Conservation (phyloP, 257 asterid species). For the Rubia yunnanensis region DNA sequence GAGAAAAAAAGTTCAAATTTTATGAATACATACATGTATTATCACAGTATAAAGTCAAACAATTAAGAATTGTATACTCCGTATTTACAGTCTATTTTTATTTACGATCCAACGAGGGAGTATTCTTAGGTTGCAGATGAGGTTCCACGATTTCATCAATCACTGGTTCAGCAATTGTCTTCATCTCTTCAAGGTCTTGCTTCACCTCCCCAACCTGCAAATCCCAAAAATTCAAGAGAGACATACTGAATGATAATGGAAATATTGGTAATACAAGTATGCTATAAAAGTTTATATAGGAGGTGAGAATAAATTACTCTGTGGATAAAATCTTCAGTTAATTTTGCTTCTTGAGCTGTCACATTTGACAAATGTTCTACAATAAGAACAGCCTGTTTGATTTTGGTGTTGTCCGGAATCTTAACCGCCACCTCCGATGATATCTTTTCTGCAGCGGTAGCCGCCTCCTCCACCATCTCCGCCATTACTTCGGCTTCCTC, state of each 20-base stretch:
- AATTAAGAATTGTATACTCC: neutral
- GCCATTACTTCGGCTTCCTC: slow-evolving; percentile 57
- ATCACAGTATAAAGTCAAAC: no score
- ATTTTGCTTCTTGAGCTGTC: slow-evolving; percentile 47
- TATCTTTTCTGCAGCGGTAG: slow-evolving; percentile 38
- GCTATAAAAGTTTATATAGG: no score
- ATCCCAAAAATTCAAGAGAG: neutral
- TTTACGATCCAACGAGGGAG: neutral
- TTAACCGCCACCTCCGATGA: slow-evolving; percentile 37
- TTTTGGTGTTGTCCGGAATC: slow-evolving; percentile 44
- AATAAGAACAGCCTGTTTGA: slow-evolving; percentile 50
- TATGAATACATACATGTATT: no score
- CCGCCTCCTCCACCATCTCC: slow-evolving; percentile 54
- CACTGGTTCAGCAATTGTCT: slow-evolving; percentile 39
- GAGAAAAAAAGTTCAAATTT: no score
- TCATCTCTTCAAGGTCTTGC: slow-evolving; percentile 52
- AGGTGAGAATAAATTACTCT: slow-evolving; percentile 23
- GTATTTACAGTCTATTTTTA: neutral
- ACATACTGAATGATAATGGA: neutral
- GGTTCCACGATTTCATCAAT: slow-evolving; percentile 23
- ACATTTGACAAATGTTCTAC: slow-evolving; percentile 39
- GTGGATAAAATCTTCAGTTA: slow-evolving; percentile 36
- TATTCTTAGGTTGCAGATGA: neutral
- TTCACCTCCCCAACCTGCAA: slow-evolving; percentile 51
- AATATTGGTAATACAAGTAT: no score